A percentile compares a stretch with the other conserved stretches of the same genome.
phyloP scores from a whole-genome alignment of 129 eudicot genomes.

The Tagetes patula region DNA sequence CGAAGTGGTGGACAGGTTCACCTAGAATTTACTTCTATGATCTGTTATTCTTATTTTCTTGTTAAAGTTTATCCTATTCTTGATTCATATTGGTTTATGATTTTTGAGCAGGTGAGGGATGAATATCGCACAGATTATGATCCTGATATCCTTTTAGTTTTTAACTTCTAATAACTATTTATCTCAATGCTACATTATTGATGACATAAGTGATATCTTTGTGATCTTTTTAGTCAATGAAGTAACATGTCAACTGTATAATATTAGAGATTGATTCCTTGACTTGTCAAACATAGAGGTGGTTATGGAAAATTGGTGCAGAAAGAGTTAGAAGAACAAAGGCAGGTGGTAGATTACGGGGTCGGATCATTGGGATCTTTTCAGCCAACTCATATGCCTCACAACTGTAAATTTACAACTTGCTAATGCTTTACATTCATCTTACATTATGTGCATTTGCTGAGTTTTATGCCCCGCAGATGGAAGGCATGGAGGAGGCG shows the following conservation, averaged over 20 bases:
- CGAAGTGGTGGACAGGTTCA: constrained; percentile 97
- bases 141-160: constrained; percentile 91
- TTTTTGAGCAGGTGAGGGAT: constrained; percentile 76
- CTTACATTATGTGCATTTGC: not conserved
- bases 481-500: constrained; percentile 61
- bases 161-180: not conserved
- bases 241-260: not conserved
- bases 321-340: constrained; percentile 90
- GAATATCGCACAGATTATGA: constrained; percentile 98
- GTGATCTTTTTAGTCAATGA: not conserved
- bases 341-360: constrained; percentile 92
- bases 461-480: constrained; percentile 29
- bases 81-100: constrained; percentile 4
- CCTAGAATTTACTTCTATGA: constrained; percentile 10
- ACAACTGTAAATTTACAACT: constrained; percentile 61
- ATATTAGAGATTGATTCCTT: constrained; percentile 21
- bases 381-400: constrained; percentile 62
- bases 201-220: constrained; percentile 2
- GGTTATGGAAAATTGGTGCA: constrained; percentile 93
- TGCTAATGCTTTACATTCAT: constrained; percentile 2
- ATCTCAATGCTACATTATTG: not conserved
- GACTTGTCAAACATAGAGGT: constrained; percentile 79
- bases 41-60: not conserved
- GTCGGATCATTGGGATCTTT: constrained; percentile 79
- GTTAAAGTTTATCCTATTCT: not conserved